Evolutionary conservation across 1,284 basidiomycete species (phyloP), one percentile per base, ranked within the genome.

Genomic region (Heterobasidion occidentale): DNA sequence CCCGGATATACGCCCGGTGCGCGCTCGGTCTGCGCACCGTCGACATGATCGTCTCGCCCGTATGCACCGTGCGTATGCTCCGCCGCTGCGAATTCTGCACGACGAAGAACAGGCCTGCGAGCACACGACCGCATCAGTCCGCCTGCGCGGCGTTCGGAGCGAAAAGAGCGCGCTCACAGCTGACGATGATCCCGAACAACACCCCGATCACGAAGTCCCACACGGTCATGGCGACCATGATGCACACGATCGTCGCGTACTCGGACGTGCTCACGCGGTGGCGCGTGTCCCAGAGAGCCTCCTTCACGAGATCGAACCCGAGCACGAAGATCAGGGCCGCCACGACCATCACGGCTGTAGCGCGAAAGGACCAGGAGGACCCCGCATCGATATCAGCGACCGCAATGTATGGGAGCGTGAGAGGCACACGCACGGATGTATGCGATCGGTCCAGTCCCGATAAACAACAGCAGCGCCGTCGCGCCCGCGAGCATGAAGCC

Each of bases 131-230:
- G 3, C 17, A n/a, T 52, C 11, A 47, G 9, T 12, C 2, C 27
- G 48, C 51, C 11, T 4, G 42, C 36, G 44, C 36, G 45, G 38
- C 38, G 49, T 19, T 44, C 9, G 56, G 36, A 38, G 17, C 19
- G 35, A 27, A 9, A 51, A 42, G 36, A 52, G 9, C n/a, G 19
- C 17, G 73, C 86, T 65, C 64, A 90, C 91, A 97, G 60, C 92
- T 93, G 56, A 94, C 84, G 56, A 96, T 75, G 65, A 98, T 92
- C 11, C 96, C 97, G 64, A 95, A 92, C 1, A 97, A 71, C 1
- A 99, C 90, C 1, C 96, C 96, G 60, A 90, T 85, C 34, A 98
- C 95, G 68, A 98, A 98, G 74, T 96, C 93, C 82, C 89, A 96
- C 3, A 84, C 77, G 2, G 92, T 93, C 95, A 98, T 98, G 58